These are phyloP conservation scores for Plasmopara halstedii DNA, from an alignment of 352 stramenopile genomes.

Conservation along the genomic window DNA sequence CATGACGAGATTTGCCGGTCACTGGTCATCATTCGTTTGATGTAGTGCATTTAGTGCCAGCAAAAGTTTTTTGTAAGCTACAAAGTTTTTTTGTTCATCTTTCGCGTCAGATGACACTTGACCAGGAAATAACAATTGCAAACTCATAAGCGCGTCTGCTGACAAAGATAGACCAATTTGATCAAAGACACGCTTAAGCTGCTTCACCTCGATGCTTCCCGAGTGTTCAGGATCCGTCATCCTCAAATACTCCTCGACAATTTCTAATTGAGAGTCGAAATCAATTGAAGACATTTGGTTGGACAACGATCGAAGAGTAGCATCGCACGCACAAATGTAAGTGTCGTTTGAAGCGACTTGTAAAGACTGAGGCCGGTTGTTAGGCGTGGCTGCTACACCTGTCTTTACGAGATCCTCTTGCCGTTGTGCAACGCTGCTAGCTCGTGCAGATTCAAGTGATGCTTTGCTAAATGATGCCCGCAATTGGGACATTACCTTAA, in stretches of 20 bases:
- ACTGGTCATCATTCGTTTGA: conserved; percentile 6
- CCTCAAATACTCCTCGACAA: conserved; percentile 52
- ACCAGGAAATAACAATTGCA: conserved; percentile 28
- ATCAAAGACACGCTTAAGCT: conserved; percentile 40
- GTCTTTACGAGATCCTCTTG: conserved; percentile 1
- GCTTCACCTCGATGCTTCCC: conserved; percentile 25
- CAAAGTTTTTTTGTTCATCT: conserved; percentile 1
- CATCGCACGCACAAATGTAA: conserved; percentile 12
- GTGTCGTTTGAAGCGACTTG: conserved; percentile 2
- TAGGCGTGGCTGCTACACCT: not conserved
- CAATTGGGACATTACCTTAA: conserved; percentile 69
- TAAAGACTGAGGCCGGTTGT: not conserved
- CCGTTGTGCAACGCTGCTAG: conserved; percentile 1
- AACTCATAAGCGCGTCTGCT: conserved; percentile 23
- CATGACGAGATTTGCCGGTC: too few relatives aligned
- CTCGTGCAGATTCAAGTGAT: not conserved
- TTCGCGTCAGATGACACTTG: not conserved
- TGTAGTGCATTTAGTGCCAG: conserved; percentile 24
- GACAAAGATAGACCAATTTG: conserved; percentile 48
- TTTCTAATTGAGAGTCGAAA: conserved; percentile 55
- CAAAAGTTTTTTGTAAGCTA: conserved; percentile 33
- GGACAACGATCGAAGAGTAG: conserved; percentile 42
- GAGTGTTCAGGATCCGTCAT: conserved; percentile 21
- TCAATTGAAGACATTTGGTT: conserved; percentile 64
- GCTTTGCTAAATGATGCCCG: conserved; percentile 1